phyloP scores from a whole-genome alignment of 2,329 filamentous ascomycete genomes.

The Paecilomyces formosus region DNA sequence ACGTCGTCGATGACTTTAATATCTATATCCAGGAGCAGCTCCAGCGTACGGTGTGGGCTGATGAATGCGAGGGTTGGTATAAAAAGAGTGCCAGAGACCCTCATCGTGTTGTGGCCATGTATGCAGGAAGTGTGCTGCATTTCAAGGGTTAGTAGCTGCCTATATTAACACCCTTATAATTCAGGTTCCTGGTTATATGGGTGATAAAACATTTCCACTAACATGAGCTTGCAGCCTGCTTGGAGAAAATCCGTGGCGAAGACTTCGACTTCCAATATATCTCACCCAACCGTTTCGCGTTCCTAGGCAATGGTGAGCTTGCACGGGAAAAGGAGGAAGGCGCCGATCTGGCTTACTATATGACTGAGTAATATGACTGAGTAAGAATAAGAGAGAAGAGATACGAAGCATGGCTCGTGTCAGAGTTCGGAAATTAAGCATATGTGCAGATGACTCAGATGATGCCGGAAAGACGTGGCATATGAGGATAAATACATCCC shows the following conservation, averaged over 20 bases:
- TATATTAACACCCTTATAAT: not conserved
- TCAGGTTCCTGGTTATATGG: not conserved
- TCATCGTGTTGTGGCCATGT: conserved; percentile 5
- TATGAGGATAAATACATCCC: not conserved
- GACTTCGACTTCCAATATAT: conserved; percentile 6
- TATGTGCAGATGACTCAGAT: not conserved
- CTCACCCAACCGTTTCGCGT: conserved; percentile 1
- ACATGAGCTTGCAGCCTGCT: not conserved
- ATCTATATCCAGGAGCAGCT: conserved; percentile 12
- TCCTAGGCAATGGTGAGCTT: not conserved
- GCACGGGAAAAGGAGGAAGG: conserved; percentile 1
- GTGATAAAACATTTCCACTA: not conserved
- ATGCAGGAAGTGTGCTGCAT: conserved; percentile 6
- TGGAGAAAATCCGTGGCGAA: conserved; percentile 5
- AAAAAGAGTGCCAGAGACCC: conserved; percentile 6
- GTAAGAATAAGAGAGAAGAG: not conserved
- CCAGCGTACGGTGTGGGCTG: conserved; percentile 10
- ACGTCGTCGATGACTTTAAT: conserved; percentile 8
- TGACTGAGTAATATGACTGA: not conserved
- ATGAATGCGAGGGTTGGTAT: conserved; percentile 12
- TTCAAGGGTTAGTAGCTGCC: not conserved
- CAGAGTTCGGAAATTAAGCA: too few species aligned
- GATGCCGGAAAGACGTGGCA: not conserved
- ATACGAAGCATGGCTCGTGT: not conserved
- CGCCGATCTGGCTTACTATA: not conserved